Evolutionary conservation across 2,329 filamentous ascomycete genomes (phyloP).

Genomic region (Trichoderma guizhouense): DNA sequence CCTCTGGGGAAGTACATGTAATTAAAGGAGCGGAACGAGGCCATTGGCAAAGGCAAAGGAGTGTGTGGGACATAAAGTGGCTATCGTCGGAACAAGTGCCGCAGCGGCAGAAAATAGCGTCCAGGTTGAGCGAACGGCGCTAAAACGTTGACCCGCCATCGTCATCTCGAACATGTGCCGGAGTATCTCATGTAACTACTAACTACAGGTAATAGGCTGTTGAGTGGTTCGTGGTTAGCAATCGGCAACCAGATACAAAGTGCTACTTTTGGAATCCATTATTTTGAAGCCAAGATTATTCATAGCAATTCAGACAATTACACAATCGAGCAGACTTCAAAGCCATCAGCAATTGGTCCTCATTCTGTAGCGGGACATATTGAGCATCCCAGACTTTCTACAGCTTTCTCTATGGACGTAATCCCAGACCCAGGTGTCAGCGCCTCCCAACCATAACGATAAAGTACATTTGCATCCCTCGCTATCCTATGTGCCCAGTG

Average conservation of each 20-base stretch:
- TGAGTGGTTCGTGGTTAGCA: no score
- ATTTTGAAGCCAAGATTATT: background rate
- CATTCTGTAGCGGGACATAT: slow-evolving; percentile 12
- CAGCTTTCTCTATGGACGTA: slow-evolving; percentile 17
- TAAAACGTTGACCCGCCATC: slow-evolving; percentile 11
- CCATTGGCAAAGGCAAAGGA: slow-evolving; percentile 4
- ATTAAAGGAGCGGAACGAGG: background rate
- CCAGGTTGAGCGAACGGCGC: background rate
- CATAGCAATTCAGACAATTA: background rate
- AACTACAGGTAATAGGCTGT: no score
- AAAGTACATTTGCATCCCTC: slow-evolving; percentile 21
- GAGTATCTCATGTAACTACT: no score
- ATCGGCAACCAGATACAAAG: no score
- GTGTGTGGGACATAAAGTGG: slow-evolving; percentile 15
- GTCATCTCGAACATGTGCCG: background rate
- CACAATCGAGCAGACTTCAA: background rate
- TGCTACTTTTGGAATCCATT: no score
- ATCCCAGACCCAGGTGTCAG: slow-evolving; percentile 12
- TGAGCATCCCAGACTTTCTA: slow-evolving; percentile 13
- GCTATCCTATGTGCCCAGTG: slow-evolving; percentile 17
- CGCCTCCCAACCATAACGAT: slow-evolving; percentile 14
- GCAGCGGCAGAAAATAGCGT: background rate
- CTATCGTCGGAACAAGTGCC: slow-evolving; percentile 18
- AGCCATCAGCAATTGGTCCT: background rate
- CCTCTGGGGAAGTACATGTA: background rate